A percentile compares a stretch with the other conserved stretches of the same genome.
phyloP scores from a whole-genome alignment of 495 filamentous ascomycete species.

The Glonium stellatum region DNA sequence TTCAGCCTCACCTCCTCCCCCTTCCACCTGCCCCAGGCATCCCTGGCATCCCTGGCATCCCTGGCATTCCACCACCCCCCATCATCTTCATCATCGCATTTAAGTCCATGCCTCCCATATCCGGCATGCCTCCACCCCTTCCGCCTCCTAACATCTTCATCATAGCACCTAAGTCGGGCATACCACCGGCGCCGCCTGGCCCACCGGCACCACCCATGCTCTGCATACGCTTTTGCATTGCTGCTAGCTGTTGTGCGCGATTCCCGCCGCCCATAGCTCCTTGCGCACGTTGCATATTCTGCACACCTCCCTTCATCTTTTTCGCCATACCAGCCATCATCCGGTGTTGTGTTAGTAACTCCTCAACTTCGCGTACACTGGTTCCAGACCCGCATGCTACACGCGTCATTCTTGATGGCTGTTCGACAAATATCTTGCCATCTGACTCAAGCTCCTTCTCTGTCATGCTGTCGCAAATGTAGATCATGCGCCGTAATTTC shows the following conservation, averaged over 20 bases:
- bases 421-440: slow-evolving; percentile 86
- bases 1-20: slow-evolving; percentile 2
- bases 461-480: slow-evolving; percentile 98
- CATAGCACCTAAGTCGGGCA: slow-evolving; percentile 66
- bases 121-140: slow-evolving; percentile 44
- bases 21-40: slow-evolving; percentile 8
- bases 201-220: slow-evolving; percentile 73
- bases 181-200: slow-evolving; percentile 42
- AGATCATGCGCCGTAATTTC: slow-evolving; percentile 97
- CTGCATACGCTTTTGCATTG: slow-evolving; percentile 92
- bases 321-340: slow-evolving; percentile 99
- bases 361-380: slow-evolving; percentile 88
- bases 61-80: slow-evolving; percentile 27
- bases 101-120: slow-evolving; percentile 73
- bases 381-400: slow-evolving; percentile 87
- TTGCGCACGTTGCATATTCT: slow-evolving; percentile 92
- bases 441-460: slow-evolving; percentile 89
- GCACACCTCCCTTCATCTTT: slow-evolving; percentile 94
- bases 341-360: slow-evolving; percentile 90
- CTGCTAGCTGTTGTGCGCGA: slow-evolving; percentile 87
- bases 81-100: slow-evolving; percentile 20
- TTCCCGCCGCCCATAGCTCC: slow-evolving; percentile 81
- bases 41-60: slow-evolving; percentile 9
- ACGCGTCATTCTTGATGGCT: slow-evolving; percentile 90
- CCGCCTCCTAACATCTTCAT: slow-evolving; percentile 75